These are phyloP conservation scores for Aspergillus sp. DNA, from an alignment of 2,329 filamentous ascomycete species.

Conservation along the genomic window DNA sequence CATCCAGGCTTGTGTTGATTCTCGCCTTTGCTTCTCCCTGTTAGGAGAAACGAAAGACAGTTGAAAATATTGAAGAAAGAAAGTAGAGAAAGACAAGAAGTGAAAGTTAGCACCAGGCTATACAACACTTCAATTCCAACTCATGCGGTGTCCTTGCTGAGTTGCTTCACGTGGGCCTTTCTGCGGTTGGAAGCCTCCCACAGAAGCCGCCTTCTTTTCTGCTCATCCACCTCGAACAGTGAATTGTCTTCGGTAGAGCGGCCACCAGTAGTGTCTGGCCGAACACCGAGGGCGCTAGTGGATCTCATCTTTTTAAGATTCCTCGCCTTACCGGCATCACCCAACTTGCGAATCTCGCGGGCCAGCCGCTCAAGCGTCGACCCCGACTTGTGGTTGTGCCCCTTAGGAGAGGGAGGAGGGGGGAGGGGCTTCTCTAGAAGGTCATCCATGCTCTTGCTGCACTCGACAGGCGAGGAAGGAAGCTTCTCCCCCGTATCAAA, in stretches of 20 bases:
- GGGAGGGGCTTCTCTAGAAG: slow-evolving; percentile 46
- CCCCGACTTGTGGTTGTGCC: slow-evolving; percentile 31
- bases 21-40: slow-evolving; percentile 5
- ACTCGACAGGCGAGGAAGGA: slow-evolving; percentile 43
- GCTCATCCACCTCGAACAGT: slow-evolving; percentile 52
- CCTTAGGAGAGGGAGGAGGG: slow-evolving; percentile 31
- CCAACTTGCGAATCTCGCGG: slow-evolving; percentile 56
- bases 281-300: slow-evolving; percentile 53
- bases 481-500: slow-evolving; percentile 48
- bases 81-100: slow-evolving; percentile 5
- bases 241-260: slow-evolving; percentile 40
- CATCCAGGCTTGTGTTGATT: slow-evolving; percentile 10
- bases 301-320: slow-evolving; percentile 53
- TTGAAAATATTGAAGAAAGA: background rate
- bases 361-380: slow-evolving; percentile 63
- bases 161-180: slow-evolving; percentile 28
- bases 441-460: slow-evolving; percentile 33
- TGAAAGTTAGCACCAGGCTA: background rate
- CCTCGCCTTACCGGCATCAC: slow-evolving; percentile 29
- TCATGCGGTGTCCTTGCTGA: slow-evolving; percentile 22
- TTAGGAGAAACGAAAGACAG: background rate
- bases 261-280: slow-evolving; percentile 33
- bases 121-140: slow-evolving; percentile 3
- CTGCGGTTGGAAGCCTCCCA: slow-evolving; percentile 49
- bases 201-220: slow-evolving; percentile 49